A percentile compares a stretch with the other conserved stretches of the same genome.
Evolutionary conservation across 139 green algal genomes (phyloP).

Genomic region (Coccomyxa sp.): DNA sequence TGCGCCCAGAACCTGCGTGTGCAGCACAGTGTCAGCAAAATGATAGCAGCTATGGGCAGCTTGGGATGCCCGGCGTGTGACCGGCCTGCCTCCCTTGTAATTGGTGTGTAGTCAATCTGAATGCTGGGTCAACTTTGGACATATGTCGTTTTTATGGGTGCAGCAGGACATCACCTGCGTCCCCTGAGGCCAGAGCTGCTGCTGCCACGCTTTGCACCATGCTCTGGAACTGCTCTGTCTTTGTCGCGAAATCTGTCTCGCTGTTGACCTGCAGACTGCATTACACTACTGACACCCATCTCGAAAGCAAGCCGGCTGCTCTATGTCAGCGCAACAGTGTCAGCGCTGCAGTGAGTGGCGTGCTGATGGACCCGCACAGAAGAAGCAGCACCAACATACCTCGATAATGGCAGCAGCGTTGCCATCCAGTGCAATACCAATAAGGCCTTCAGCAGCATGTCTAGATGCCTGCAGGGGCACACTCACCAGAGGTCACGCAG

Average conservation of each 20-base stretch:
- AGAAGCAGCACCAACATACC: too few relatives aligned
- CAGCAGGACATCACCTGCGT: neutral
- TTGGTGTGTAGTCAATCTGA: too few relatives aligned
- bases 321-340: neutral
- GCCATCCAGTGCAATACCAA: constrained; percentile 50
- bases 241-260: constrained; percentile 94
- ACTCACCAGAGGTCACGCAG: neutral
- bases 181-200: constrained; percentile 35
- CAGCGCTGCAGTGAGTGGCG: too few relatives aligned
- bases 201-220: constrained; percentile 60
- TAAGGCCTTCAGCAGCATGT: constrained; percentile 78
- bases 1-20: too few relatives aligned
- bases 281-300: neutral
- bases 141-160: neutral
- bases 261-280: constrained; percentile 80
- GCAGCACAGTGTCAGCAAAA: too few relatives aligned
- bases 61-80: too few relatives aligned
- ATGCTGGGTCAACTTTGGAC: neutral
- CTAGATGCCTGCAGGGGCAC: constrained; percentile 38
- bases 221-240: constrained; percentile 72
- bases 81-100: too few relatives aligned
- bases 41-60: too few relatives aligned
- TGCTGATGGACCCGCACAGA: too few relatives aligned
- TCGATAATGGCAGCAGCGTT: constrained; percentile 35
- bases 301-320: neutral